Percentiles rank a stretch among this genome's conserved stretches.
These are phyloP conservation scores for Avena insularis DNA, from an alignment of 176 grass and related monocot genomes.

Conservation along the genomic window DNA sequence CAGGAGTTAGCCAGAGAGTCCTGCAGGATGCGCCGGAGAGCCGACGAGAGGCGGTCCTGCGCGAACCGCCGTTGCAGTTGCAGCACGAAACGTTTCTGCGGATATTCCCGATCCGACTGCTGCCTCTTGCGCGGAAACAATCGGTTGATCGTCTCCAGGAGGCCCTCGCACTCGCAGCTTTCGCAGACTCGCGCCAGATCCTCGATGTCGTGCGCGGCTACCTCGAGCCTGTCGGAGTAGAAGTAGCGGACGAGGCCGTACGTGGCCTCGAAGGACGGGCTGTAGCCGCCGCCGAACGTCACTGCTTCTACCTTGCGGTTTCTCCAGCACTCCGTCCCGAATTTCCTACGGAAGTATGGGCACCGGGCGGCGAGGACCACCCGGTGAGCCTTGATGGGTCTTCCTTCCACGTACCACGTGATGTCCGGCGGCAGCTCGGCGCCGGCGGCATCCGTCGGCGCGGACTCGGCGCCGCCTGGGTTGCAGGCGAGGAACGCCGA, in stretches of 20 bases:
- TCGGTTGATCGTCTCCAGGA: constrained; percentile 18
- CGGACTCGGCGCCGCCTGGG: constrained; percentile 26
- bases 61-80: constrained; percentile 75
- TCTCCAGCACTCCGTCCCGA: constrained; percentile 74
- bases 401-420: constrained; percentile 73
- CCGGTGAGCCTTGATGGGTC: constrained; percentile 76
- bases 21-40: constrained; percentile 57
- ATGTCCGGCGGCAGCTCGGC: constrained; percentile 58
- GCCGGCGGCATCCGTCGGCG: constrained; percentile 45
- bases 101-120: constrained; percentile 52
- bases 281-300: constrained; percentile 65
- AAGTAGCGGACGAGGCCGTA: constrained; percentile 91
- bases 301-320: constrained; percentile 36
- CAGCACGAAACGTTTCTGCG: constrained; percentile 73
- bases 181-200: constrained; percentile 64
- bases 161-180: constrained; percentile 66
- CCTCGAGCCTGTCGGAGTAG: constrained; percentile 87
- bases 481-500: constrained; percentile 56
- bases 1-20: constrained; percentile 55
- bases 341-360: constrained; percentile 69
- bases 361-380: constrained; percentile 75
- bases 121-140: constrained; percentile 51
- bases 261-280: constrained; percentile 73
- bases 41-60: constrained; percentile 66
- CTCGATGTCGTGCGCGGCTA: constrained; percentile 70